Conservation (phyloP, 441 rosid species). For the Arabidopsis lyrata region DNA sequence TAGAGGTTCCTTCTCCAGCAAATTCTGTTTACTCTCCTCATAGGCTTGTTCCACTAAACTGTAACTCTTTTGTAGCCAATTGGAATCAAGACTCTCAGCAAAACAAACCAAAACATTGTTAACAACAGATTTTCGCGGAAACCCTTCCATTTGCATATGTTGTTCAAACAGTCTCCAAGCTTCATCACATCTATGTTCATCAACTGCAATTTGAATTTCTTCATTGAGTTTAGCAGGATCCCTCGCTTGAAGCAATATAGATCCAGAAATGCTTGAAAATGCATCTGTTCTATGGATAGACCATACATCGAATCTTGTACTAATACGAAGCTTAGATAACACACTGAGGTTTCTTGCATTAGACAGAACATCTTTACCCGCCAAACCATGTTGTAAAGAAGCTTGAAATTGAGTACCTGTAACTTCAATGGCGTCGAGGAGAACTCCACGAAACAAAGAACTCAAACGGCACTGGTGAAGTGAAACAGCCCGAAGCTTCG, state of each 20-base stretch:
- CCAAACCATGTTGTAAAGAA: constrained; percentile 25
- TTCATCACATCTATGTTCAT: constrained; percentile 56
- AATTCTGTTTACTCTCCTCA: constrained; percentile 73
- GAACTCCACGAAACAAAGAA: constrained; percentile 39
- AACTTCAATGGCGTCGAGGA: constrained; percentile 28
- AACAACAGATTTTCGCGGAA: constrained; percentile 75
- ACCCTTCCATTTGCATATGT: constrained; percentile 84
- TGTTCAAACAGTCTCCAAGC: constrained; percentile 75
- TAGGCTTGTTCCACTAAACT: constrained; percentile 70
- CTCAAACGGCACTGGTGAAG: constrained; percentile 27
- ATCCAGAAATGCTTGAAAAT: constrained; percentile 56
- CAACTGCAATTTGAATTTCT: constrained; percentile 67
- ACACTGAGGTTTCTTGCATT: constrained; percentile 2
- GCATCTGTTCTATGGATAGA: constrained; percentile 28
- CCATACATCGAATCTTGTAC: constrained; percentile 18
- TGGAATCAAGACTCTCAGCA: constrained; percentile 62
- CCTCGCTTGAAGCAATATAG: constrained; percentile 80
- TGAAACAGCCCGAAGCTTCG: constrained; percentile 32
- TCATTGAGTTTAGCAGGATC: constrained; percentile 72
- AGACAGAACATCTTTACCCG: neutral
- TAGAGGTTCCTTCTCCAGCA: constrained; percentile 76
- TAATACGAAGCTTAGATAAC: constrained; percentile 16
- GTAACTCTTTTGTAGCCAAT: constrained; percentile 70
- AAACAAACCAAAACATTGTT: constrained; percentile 63
- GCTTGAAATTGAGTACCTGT: constrained; percentile 34